Evolutionary conservation across 75 land plant species (phyloP).

Genomic region (Sequoiadendron giganteum): DNA sequence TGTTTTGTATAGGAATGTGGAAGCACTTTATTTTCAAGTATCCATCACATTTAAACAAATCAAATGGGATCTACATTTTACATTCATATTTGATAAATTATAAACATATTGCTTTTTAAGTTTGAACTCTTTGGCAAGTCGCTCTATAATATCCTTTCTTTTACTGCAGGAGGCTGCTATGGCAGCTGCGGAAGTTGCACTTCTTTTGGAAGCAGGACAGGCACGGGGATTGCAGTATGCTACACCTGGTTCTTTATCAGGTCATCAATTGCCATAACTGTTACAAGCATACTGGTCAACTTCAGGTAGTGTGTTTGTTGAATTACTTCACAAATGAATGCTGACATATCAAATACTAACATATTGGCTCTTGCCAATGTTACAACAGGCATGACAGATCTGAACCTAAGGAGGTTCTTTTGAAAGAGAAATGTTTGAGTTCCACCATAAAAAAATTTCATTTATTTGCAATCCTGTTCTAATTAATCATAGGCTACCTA

Average conservation of each 20-base stretch:
- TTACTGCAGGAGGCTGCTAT: conserved; percentile 12
- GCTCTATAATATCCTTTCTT: not conserved
- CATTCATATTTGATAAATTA: not conserved
- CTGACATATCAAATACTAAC: conserved; percentile 5
- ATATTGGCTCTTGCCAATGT: not conserved
- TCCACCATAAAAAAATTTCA: not conserved
- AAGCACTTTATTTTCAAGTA: not conserved
- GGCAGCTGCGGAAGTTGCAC: conserved; percentile 21
- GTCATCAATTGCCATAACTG: not conserved
- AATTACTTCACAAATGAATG: not conserved
- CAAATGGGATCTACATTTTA: not conserved
- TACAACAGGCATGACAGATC: not conserved
- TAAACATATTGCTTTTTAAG: not conserved
- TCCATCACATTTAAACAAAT: not conserved
- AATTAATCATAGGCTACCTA: not conserved
- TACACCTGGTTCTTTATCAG: not conserved
- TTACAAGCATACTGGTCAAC: not conserved
- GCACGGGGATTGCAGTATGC: conserved; percentile 14
- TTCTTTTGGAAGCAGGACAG: conserved; percentile 15
- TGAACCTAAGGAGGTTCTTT: not conserved
- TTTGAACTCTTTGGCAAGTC: not conserved
- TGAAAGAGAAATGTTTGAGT: not conserved
- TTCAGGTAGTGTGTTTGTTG: not conserved
- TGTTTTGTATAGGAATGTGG: not conserved
- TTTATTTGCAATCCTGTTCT: not conserved